Evolutionary conservation across 192 early-diverging fungal genomes (phyloP), one percentile per base, ranked within the genome.

Genomic region (Coemansia sp.): DNA sequence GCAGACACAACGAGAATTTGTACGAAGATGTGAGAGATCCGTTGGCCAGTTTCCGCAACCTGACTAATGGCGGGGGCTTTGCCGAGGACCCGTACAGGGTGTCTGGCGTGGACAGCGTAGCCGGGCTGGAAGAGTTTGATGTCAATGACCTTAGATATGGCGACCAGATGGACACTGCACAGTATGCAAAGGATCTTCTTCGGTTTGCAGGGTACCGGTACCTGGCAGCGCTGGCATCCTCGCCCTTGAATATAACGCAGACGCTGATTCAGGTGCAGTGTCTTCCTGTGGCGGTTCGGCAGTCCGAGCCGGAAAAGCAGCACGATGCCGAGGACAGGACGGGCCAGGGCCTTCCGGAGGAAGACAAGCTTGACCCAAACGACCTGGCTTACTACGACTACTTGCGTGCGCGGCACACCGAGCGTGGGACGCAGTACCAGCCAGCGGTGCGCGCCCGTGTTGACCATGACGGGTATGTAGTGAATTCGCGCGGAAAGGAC

Each of bases 251-350:
- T 50, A 81, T 86, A 3, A 81, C 84, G 16, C 88, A 89, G 61
- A 92, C 90, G 19, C 67, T 93, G n/a, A 64, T 91, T 44, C 91
- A 93, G 75, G 89, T 92, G 23, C 91, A 92, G 75, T 89, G 90
- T 65, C 50, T 88, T 23, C 92, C 92, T 19, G 75, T 16, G 19
- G 75, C 75, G 1, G 76, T 63, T 11, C 60, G 43, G 19, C 38
- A 41, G 57, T 9, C 57, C 8, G 39, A 41, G 39, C 52, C 21
- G 4, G 19, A 5, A 15, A 50, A 18, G n/a, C 19, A 15, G 48
- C n/a, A 9, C 4, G 45, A 41, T 21, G 41, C 16, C 15, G 68
- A 44, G 39, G 60, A 48, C 40, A 41, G 44, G n/a, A 43, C 63
- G 23, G 40, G 39, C 50, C 58, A 54, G 47, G 48, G 37, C 41